Conservation (phyloP, 768 basidiomycete genomes). For the Psilocybe subaeruginosa region DNA sequence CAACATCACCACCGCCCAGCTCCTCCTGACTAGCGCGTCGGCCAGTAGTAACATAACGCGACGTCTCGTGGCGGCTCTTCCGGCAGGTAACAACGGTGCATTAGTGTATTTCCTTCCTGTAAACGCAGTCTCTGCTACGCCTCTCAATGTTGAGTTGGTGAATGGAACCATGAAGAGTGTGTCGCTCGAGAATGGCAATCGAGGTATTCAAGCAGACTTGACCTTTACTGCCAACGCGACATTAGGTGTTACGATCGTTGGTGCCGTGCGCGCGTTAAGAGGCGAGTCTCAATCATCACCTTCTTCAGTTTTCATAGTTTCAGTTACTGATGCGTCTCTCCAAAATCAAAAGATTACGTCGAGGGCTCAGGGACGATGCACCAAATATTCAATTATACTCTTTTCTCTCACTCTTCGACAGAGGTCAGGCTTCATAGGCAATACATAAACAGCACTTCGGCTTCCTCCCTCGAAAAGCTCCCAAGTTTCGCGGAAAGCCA, state of each 20-base stretch:
- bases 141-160: slow-evolving; percentile 20
- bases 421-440: slow-evolving; percentile 39
- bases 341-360: slow-evolving; percentile 36
- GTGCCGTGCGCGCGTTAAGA: slow-evolving; percentile 44
- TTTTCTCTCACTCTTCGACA: slow-evolving; percentile 33
- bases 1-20: slow-evolving; percentile 39
- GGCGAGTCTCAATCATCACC: slow-evolving; percentile 20
- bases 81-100: slow-evolving; percentile 46
- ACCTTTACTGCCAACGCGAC: slow-evolving; percentile 34
- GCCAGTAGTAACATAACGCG: slow-evolving; percentile 26
- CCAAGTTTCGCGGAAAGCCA: background rate
- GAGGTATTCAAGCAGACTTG: slow-evolving; percentile 40
- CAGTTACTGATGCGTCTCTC: background rate
- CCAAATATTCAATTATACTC: slow-evolving; percentile 48
- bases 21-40: slow-evolving; percentile 36
- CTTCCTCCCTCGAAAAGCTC: background rate
- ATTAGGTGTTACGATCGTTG: slow-evolving; percentile 44
- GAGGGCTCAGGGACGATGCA: slow-evolving; percentile 42
- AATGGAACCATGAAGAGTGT: slow-evolving; percentile 25
- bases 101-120: slow-evolving; percentile 42
- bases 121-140: background rate
- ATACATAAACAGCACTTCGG: slow-evolving; percentile 42
- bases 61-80: slow-evolving; percentile 43
- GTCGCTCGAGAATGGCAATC: slow-evolving; percentile 27
- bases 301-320: too few relatives aligned